These are phyloP conservation scores for Ophiostoma quercus DNA, from an alignment of 2,329 filamentous ascomycete species.

Conservation along the genomic window DNA sequence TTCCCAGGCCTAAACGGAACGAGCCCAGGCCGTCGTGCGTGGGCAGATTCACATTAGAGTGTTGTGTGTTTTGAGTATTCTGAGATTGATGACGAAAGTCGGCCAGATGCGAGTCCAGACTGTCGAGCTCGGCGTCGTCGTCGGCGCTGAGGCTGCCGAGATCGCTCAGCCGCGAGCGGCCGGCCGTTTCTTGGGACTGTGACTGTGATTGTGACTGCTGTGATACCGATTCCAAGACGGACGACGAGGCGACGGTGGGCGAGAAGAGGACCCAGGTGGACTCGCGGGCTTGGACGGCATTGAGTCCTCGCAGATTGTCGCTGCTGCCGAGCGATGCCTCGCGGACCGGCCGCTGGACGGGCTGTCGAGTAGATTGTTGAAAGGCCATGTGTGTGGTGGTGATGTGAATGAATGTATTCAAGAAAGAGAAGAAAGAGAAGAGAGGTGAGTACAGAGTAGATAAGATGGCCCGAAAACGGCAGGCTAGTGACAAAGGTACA, in stretches of 20 bases:
- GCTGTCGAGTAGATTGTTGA: slow-evolving; percentile 38
- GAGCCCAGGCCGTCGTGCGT: slow-evolving; percentile 87
- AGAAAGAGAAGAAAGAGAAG: background rate
- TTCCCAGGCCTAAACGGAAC: slow-evolving; percentile 53
- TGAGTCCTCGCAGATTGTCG: slow-evolving; percentile 13
- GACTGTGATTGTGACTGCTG: slow-evolving; percentile 50
- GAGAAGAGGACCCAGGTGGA: slow-evolving; percentile 97
- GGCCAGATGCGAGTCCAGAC: slow-evolving; percentile 83
- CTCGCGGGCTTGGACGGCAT: slow-evolving; percentile 16
- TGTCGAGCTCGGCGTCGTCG: slow-evolving; percentile 74
- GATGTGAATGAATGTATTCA: background rate
- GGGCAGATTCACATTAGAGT: slow-evolving; percentile 51
- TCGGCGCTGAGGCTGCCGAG: slow-evolving; percentile 67
- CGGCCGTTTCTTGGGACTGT: slow-evolving; percentile 55
- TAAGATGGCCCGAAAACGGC: slow-evolving; percentile 9
- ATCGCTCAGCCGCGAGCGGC: slow-evolving; percentile 70
- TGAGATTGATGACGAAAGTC: slow-evolving; percentile 61
- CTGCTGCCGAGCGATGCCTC: slow-evolving; percentile 20
- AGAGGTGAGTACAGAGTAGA: background rate
- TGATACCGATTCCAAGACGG: slow-evolving; percentile 60
- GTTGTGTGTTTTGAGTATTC: background rate
- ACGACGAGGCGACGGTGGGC: slow-evolving; percentile 63
- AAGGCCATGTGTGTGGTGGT: slow-evolving; percentile 26
- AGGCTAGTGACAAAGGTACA: slow-evolving; percentile 9
- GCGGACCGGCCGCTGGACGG: slow-evolving; percentile 45